A percentile compares a stretch with the other conserved stretches of the same genome.
Conservation (phyloP, 2,329 filamentous ascomycete genomes). For the Lachnellula hyalina region DNA sequence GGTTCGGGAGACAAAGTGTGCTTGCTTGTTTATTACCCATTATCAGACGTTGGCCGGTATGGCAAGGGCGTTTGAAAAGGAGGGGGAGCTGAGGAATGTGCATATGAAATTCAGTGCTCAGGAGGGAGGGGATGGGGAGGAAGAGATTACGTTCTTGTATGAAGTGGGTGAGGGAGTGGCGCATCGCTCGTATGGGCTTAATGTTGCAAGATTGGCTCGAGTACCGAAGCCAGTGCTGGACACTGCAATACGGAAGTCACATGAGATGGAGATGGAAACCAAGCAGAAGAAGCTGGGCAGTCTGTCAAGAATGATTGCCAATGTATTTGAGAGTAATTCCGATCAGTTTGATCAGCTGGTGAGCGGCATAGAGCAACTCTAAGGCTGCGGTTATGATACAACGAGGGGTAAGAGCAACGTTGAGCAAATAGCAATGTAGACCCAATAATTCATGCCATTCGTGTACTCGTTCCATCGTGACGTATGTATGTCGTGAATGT, state of each 20-base stretch:
- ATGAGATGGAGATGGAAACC: constrained; percentile 71
- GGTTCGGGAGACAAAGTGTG: constrained; percentile 64
- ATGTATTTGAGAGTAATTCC: constrained; percentile 19
- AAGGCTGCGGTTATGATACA: constrained; percentile 16
- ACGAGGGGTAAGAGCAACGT: constrained; percentile 3
- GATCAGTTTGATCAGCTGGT: constrained; percentile 27
- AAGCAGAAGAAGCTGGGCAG: constrained; percentile 51
- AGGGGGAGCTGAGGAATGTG: constrained; percentile 69
- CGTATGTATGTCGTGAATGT: not conserved
- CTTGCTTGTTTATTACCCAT: constrained; percentile 96
- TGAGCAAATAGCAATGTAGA: constrained; percentile 18
- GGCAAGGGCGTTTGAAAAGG: constrained; percentile 58
- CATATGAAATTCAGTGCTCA: constrained; percentile 78
- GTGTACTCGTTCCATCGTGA: not conserved
- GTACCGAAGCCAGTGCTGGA: constrained; percentile 74
- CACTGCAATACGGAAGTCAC: constrained; percentile 72
- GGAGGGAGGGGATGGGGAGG: constrained; percentile 44
- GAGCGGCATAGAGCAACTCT: constrained; percentile 52
- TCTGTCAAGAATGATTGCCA: constrained; percentile 24
- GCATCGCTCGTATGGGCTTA: constrained; percentile 89
- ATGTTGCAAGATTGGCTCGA: constrained; percentile 81
- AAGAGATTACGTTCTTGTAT: constrained; percentile 91
- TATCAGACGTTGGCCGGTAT: constrained; percentile 80
- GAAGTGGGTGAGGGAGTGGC: constrained; percentile 87
- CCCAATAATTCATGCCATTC: constrained; percentile 1